Evolutionary conservation across 73 alveolate species (phyloP).

Genomic region (Vitrella brassicaformis): DNA sequence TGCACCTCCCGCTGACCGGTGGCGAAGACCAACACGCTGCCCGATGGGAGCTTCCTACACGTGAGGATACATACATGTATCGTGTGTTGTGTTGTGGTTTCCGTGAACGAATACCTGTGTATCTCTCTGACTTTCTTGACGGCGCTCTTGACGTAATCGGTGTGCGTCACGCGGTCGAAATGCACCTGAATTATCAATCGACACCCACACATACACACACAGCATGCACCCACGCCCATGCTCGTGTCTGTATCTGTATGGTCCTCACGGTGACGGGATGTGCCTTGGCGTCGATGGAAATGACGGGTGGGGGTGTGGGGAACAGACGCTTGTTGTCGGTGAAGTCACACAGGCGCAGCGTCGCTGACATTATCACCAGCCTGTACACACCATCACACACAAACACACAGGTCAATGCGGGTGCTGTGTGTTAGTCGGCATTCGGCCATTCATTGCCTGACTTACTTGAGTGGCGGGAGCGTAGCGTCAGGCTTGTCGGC

Average conservation of each 20-base stretch:
- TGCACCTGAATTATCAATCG: no score
- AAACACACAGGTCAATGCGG: no score
- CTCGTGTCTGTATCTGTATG: no score
- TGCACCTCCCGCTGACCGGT: constrained; percentile 74
- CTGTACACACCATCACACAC: constrained; percentile 67
- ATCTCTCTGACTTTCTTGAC: constrained; percentile 64
- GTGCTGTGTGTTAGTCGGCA: no score
- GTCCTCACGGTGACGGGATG: constrained; percentile 61
- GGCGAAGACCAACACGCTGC: constrained; percentile 64
- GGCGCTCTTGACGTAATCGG: constrained; percentile 70
- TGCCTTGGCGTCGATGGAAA: constrained; percentile 63
- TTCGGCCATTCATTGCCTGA: no score
- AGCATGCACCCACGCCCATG: no score
- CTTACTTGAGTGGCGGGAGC: no score
- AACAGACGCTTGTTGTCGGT: constrained; percentile 59
- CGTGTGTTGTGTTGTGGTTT: no score
- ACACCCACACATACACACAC: no score
- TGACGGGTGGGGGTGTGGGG: constrained; percentile 44
- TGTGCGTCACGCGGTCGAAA: constrained; percentile 61
- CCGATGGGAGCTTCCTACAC: constrained; percentile 55
- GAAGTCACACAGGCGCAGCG: constrained; percentile 67
- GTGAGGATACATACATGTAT: background rate
- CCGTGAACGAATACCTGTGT: no score
- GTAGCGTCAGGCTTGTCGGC: no score
- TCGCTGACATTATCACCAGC: constrained; percentile 78